Percentiles rank a stretch among this genome's conserved stretches.
phyloP scores from a whole-genome alignment of 495 filamentous ascomycete genomes.

The Talaromyces stipitatus region DNA sequence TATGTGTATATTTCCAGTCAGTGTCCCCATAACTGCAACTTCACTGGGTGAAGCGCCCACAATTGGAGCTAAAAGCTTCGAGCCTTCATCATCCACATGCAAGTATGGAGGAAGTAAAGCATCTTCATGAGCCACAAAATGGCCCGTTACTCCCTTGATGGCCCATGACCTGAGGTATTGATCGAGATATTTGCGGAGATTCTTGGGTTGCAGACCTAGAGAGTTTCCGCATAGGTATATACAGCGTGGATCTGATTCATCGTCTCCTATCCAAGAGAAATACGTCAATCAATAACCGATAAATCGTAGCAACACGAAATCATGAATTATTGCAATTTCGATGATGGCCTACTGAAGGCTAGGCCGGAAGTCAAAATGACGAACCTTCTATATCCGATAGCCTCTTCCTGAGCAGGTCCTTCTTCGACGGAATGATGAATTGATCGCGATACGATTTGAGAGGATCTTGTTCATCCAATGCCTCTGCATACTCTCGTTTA shows the following conservation, averaged over 20 bases:
- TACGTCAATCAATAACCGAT: too few species aligned
- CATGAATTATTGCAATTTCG: too few species aligned
- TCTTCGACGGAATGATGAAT: slow-evolving; percentile 78
- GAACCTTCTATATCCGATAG: slow-evolving; percentile 35
- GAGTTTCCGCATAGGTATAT: slow-evolving; percentile 98
- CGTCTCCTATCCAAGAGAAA: slow-evolving; percentile 20
- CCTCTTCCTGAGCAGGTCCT: slow-evolving; percentile 62
- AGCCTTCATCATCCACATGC: slow-evolving; percentile 64
- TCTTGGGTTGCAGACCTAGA: slow-evolving; percentile 78
- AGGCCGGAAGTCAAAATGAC: slow-evolving; percentile 10
- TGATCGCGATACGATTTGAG: slow-evolving; percentile 62
- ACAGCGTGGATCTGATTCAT: slow-evolving; percentile 37
- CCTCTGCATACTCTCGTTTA: slow-evolving; percentile 48
- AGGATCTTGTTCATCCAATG: slow-evolving; percentile 61
- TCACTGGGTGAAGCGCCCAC: slow-evolving; percentile 76
- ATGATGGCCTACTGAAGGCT: slow-evolving; percentile 4
- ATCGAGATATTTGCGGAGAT: slow-evolving; percentile 60
- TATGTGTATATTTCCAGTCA: slow-evolving; percentile 88
- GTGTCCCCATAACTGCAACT: slow-evolving; percentile 87
- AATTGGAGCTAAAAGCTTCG: slow-evolving; percentile 68
- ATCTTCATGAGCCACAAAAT: slow-evolving; percentile 77
- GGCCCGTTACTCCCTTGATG: slow-evolving; percentile 85
- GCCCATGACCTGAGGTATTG: slow-evolving; percentile 83
- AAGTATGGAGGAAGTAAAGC: slow-evolving; percentile 73
- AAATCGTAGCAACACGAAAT: too few species aligned